Percentiles rank a stretch among this genome's conserved stretches.
Evolutionary conservation across 1,284 basidiomycete genomes (phyloP).

Genomic region (Rhodotorula glutinis): DNA sequence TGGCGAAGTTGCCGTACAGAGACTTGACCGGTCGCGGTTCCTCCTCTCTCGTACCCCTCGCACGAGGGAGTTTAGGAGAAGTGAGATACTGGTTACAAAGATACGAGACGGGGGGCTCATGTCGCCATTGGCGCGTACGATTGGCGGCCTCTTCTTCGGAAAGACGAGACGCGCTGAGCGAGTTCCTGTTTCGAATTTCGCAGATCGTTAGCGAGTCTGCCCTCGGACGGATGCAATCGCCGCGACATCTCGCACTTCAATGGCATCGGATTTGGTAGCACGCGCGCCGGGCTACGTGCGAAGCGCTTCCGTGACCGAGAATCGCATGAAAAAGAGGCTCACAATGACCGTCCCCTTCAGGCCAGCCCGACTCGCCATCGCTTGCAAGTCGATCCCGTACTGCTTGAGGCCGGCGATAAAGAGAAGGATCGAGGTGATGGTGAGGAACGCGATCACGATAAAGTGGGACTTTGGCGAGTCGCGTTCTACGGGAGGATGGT

Average conservation of each 20-base stretch:
- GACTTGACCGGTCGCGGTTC: too few relatives aligned
- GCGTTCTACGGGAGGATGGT: constrained; percentile 54
- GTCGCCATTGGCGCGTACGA: neutral
- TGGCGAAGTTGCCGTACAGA: too few relatives aligned
- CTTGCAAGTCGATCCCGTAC: constrained; percentile 33
- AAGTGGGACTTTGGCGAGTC: constrained; percentile 88
- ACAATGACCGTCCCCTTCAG: constrained; percentile 11
- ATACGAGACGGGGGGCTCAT: neutral
- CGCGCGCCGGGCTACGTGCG: too few relatives aligned
- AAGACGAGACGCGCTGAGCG: neutral
- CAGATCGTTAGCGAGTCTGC: neutral
- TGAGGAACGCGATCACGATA: constrained; percentile 81
- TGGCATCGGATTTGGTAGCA: too few relatives aligned
- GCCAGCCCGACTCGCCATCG: constrained; percentile 12
- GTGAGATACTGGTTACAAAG: too few relatives aligned
- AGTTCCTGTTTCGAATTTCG: neutral
- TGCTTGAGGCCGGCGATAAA: constrained; percentile 68
- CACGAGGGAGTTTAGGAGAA: too few relatives aligned
- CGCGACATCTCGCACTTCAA: too few relatives aligned
- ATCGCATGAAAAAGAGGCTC: neutral
- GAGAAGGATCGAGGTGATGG: constrained; percentile 77
- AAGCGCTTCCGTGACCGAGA: too few relatives aligned
- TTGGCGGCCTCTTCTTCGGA: neutral
- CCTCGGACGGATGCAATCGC: too few relatives aligned
- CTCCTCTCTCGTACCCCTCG: too few relatives aligned